These are phyloP conservation scores for Aspergillus biplanus DNA, from an alignment of 495 filamentous ascomycete genomes.

Conservation along the genomic window DNA sequence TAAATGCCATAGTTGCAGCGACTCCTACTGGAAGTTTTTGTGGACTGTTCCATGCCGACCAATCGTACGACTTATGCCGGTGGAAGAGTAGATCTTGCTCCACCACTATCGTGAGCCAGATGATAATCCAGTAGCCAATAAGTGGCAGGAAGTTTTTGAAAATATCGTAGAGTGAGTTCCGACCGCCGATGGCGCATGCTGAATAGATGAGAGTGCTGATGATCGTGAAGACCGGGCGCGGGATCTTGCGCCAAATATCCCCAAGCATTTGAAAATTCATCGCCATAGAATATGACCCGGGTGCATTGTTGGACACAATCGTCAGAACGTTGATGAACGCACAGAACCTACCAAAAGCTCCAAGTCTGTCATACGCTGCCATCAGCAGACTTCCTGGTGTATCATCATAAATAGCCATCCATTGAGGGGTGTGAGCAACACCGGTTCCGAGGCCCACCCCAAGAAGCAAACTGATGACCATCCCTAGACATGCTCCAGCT, in stretches of 20 bases:
- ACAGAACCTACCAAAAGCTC: slow-evolving; percentile 71
- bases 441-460: slow-evolving; percentile 73
- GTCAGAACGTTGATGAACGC: slow-evolving; percentile 69
- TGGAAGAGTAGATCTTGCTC: slow-evolving; percentile 52
- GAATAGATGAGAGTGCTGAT: slow-evolving; percentile 46
- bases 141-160: slow-evolving; percentile 53
- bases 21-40: slow-evolving; percentile 47
- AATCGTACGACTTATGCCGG: slow-evolving; percentile 42
- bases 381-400: slow-evolving; percentile 70
- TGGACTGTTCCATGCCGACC: slow-evolving; percentile 50
- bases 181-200: slow-evolving; percentile 54
- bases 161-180: slow-evolving; percentile 48
- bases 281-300: slow-evolving; percentile 71
- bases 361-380: slow-evolving; percentile 62
- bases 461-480: slow-evolving; percentile 64
- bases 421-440: slow-evolving; percentile 52
- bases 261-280: slow-evolving; percentile 76
- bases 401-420: slow-evolving; percentile 56
- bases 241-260: slow-evolving; percentile 61
- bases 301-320: slow-evolving; percentile 69
- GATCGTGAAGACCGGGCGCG: slow-evolving; percentile 67
- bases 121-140: slow-evolving; percentile 56
- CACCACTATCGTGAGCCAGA: slow-evolving; percentile 48
- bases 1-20: slow-evolving; percentile 49
- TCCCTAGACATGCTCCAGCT: slow-evolving; percentile 51